phyloP scores from a whole-genome alignment of 805 yeast species.

The Saccharomycopsis malanga region DNA sequence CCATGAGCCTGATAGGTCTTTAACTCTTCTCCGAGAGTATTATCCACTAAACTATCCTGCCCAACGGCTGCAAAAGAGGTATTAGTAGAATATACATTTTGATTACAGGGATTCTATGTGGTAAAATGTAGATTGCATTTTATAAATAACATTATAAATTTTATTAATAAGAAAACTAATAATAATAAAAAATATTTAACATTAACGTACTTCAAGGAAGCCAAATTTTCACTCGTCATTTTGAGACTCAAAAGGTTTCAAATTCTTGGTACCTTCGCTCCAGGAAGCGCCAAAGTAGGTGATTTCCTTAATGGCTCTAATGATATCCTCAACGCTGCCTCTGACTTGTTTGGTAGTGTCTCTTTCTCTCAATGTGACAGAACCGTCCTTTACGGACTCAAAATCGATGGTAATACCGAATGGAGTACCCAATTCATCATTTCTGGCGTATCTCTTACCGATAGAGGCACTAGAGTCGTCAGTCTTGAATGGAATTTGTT shows the following conservation, averaged over 20 bases:
- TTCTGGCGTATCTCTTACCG: conserved; percentile 97
- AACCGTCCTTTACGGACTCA: conserved; percentile 78
- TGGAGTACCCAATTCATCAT: conserved; percentile 98
- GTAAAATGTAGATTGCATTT: background rate
- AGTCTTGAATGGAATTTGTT: conserved; percentile 87
- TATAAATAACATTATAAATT: background rate
- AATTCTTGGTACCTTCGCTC: conserved; percentile 74
- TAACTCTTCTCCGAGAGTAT: too few relatives aligned
- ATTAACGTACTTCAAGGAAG: too few relatives aligned
- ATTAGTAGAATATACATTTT: too few relatives aligned
- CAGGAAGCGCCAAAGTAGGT: conserved; percentile 71
- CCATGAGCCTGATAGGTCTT: too few relatives aligned
- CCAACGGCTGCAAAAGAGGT: too few relatives aligned
- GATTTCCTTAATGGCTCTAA: conserved; percentile 65
- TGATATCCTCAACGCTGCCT: conserved; percentile 70
- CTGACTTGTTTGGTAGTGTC: conserved; percentile 95
- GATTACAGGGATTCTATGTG: too few relatives aligned
- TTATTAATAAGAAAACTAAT: too few relatives aligned
- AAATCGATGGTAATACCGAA: conserved; percentile 97
- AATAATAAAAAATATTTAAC: too few relatives aligned
- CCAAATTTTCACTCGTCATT: conserved; percentile 28
- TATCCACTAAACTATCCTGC: too few relatives aligned
- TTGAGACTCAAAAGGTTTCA: conserved; percentile 70
- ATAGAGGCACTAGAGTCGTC: conserved; percentile 97
- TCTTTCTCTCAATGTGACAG: conserved; percentile 94